Base-by-base conservation (phyloP, 768 basidiomycete species). In the Chalciporus chontae region DNA sequence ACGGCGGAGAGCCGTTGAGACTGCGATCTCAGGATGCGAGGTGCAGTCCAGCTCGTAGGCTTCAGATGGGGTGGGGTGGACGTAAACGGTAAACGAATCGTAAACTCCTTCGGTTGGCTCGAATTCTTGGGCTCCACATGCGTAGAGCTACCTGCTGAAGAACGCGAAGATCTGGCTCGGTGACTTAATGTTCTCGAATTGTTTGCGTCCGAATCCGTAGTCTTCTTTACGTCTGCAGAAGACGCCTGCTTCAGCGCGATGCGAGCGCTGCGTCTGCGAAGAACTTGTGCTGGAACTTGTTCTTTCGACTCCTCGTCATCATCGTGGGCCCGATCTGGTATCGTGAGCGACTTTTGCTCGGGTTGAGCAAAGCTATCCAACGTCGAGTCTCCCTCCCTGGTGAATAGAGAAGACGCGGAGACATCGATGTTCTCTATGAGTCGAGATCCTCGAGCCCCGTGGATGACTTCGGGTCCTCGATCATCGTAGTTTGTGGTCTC, bases 351-450 rank as follows among this genome's bases (percentile, higher is more conserved):
- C 31, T 17, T 38, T 19, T 45, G 50, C 3, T 48, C 40, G 31
- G 36, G 34, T 27, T 44, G 43, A 15, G 19, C 4, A 4, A 24
- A 6, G 27, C 38, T 21, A 6, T 23, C 15, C 5, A 19, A 40
- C 13, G 23, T 27, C 13, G 8, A 11, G 3, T 47, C 47, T 23
- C 50, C 53, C n/a, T 55, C 52, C 17, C 19, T 43, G 1, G 36
- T 39, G 4, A 68, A 40, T 17, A 68, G 43, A 23, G 57, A 53
- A 4, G 66, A 66, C 5, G 51, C 64, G 2, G 66, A 66, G 8
- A 62, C 1, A 19, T 66, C 57, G 47, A 66, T 56, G 15, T 65
- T 46, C 52, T 66, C 65, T 21, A 66, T 45, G 29, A 66, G 50
- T 15, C 54, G 56, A 19, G 65, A 66, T 23, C 39, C 48, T 32